These are phyloP conservation scores for Kockovaella imperatae DNA, from an alignment of 768 basidiomycete species.

Conservation along the genomic window DNA sequence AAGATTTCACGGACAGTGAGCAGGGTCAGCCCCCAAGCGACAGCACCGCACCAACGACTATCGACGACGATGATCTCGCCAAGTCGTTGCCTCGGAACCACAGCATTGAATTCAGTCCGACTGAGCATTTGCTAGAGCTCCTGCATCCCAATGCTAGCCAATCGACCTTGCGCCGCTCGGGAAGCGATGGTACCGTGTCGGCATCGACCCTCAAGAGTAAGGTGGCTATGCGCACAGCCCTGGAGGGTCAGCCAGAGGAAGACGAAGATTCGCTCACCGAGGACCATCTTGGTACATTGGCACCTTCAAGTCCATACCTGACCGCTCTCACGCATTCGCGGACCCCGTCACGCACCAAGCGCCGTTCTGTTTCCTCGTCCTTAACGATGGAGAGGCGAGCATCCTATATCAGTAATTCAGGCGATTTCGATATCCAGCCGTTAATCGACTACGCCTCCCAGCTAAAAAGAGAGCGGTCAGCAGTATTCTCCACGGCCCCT, in stretches of 20 bases:
- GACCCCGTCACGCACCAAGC: constrained; percentile 90
- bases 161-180: constrained; percentile 37
- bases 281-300: no score
- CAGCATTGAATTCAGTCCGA: constrained; percentile 23
- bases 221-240: constrained; percentile 10
- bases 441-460: constrained; percentile 49
- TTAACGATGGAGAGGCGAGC: constrained; percentile 46
- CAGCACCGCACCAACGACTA: constrained; percentile 39
- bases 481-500: constrained; percentile 76
- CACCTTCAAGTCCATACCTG: constrained; percentile 54
- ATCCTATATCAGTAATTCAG: constrained; percentile 48
- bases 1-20: constrained; percentile 24
- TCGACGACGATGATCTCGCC: constrained; percentile 29
- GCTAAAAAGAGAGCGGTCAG: constrained; percentile 48
- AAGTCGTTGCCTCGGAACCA: constrained; percentile 6
- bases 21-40: constrained; percentile 16
- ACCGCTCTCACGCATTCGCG: constrained; percentile 54
- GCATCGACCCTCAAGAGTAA: constrained; percentile 10
- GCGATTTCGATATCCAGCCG: constrained; percentile 45
- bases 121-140: constrained; percentile 23
- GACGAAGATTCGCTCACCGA: constrained; percentile 29
- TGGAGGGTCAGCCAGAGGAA: constrained; percentile 36
- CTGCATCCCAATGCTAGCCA: constrained; percentile 42
- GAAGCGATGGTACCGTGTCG: no score
- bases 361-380: constrained; percentile 85